phyloP scores from a whole-genome alignment of 2,329 filamentous ascomycete genomes.

The Ilyonectria destructans region DNA sequence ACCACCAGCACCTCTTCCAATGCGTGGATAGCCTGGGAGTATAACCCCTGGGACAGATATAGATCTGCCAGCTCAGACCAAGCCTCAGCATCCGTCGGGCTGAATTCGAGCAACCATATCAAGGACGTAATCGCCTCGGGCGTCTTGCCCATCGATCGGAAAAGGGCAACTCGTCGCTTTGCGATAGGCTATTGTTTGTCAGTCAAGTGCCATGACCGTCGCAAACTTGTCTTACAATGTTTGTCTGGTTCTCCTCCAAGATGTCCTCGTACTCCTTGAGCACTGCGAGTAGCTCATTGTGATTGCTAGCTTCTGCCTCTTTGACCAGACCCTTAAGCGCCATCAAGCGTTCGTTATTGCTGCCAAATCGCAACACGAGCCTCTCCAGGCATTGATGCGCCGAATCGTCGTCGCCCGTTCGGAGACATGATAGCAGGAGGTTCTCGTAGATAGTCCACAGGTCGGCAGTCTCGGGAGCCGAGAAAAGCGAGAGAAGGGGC shows the following conservation, averaged over 20 bases:
- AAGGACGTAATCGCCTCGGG: slow-evolving; percentile 83
- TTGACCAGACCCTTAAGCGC: slow-evolving; percentile 87
- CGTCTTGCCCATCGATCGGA: slow-evolving; percentile 80
- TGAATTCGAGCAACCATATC: slow-evolving; percentile 83
- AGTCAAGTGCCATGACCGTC: slow-evolving; percentile 33
- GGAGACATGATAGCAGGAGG: slow-evolving; percentile 86
- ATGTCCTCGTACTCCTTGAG: slow-evolving; percentile 85
- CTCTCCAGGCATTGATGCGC: slow-evolving; percentile 84
- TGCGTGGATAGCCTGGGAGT: slow-evolving; percentile 87
- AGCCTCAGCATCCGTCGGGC: slow-evolving; percentile 91
- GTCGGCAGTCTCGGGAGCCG: slow-evolving; percentile 80
- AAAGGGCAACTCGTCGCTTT: slow-evolving; percentile 86
- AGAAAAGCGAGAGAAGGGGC: slow-evolving; percentile 68
- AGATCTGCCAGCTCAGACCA: slow-evolving; percentile 94
- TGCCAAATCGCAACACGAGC: slow-evolving; percentile 85
- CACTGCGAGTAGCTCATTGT: slow-evolving; percentile 77
- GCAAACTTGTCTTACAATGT: slow-evolving; percentile 74
- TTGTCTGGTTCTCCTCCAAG: slow-evolving; percentile 81
- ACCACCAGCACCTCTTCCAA: slow-evolving; percentile 92
- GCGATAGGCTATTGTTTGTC: slow-evolving; percentile 77
- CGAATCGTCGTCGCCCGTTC: slow-evolving; percentile 85
- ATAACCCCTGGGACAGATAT: slow-evolving; percentile 85
- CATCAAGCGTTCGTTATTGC: slow-evolving; percentile 88
- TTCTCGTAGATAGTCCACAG: slow-evolving; percentile 92
- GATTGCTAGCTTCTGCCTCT: slow-evolving; percentile 83